phyloP scores from a whole-genome alignment of 345 rosid species.

The Adansonia digitata region DNA sequence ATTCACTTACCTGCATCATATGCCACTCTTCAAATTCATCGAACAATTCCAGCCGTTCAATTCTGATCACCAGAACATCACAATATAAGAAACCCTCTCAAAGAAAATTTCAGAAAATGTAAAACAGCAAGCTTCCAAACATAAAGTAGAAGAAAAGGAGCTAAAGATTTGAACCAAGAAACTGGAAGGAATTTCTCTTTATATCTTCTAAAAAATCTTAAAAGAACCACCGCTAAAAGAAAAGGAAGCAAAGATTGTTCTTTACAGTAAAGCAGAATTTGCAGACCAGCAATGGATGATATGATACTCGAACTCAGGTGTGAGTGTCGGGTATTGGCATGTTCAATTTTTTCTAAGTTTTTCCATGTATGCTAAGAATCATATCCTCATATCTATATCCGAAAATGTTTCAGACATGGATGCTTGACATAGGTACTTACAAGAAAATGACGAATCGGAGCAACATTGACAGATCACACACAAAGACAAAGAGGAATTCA shows the following conservation, averaged over 20 bases:
- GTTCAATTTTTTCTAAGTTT: no score
- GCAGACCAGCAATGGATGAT: slow-evolving; percentile 11
- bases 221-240: slow-evolving; percentile 16
- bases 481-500: background rate
- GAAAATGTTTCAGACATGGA: no score
- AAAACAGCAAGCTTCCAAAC: slow-evolving; percentile 16
- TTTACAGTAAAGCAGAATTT: slow-evolving; percentile 15
- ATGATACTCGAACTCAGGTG: no score
- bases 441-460: no score
- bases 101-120: slow-evolving; percentile 5
- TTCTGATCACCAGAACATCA: slow-evolving; percentile 46
- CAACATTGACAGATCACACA: no score
- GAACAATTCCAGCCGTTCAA: slow-evolving; percentile 85
- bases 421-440: no score
- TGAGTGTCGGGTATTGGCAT: no score
- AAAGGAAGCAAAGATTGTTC: slow-evolving; percentile 23
- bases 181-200: slow-evolving; percentile 18
- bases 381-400: no score
- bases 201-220: slow-evolving; percentile 19
- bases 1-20: slow-evolving; percentile 93
- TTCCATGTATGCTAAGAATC: no score
- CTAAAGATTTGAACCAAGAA: background rate
- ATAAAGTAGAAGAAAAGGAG: slow-evolving; percentile 7
- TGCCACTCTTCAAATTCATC: slow-evolving; percentile 99
- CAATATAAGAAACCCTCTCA: slow-evolving; percentile 21